Percentiles rank a stretch among this genome's conserved stretches.
These are phyloP conservation scores for Fraxinus excelsior DNA, from an alignment of 257 asterid species.

Conservation along the genomic window DNA sequence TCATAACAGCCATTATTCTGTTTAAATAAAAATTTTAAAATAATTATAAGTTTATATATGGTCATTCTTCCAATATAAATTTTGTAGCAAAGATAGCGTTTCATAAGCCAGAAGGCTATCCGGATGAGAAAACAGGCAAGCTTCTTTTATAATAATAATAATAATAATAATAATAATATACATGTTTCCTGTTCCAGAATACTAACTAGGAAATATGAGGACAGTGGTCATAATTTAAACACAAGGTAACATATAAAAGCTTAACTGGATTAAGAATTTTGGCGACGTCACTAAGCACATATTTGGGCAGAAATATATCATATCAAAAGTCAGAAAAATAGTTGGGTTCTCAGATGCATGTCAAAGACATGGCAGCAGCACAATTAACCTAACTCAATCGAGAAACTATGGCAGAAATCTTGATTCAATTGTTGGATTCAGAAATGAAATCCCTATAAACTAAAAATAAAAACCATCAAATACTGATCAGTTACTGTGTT, in stretches of 20 bases:
- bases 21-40: too few relatives aligned
- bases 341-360: neutral
- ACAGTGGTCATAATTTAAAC: neutral
- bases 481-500: neutral
- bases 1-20: neutral
- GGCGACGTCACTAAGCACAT: neutral
- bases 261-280: neutral
- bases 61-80: neutral
- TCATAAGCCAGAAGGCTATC: neutral
- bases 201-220: neutral
- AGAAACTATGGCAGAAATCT: neutral
- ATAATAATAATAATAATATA: too few relatives aligned
- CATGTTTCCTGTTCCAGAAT: neutral
- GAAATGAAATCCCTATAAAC: slow-evolving; percentile 14
- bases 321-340: neutral
- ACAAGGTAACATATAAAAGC: neutral
- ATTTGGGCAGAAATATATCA: neutral
- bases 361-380: neutral
- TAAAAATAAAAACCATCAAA: neutral
- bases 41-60: too few relatives aligned
- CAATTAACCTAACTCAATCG: neutral
- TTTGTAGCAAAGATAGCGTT: neutral
- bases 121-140: neutral
- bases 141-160: neutral
- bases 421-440: neutral